A percentile compares a stretch with the other conserved stretches of the same genome.
phyloP scores from a whole-genome alignment of 768 basidiomycete genomes.

The Mycena olivaceomarginata region DNA sequence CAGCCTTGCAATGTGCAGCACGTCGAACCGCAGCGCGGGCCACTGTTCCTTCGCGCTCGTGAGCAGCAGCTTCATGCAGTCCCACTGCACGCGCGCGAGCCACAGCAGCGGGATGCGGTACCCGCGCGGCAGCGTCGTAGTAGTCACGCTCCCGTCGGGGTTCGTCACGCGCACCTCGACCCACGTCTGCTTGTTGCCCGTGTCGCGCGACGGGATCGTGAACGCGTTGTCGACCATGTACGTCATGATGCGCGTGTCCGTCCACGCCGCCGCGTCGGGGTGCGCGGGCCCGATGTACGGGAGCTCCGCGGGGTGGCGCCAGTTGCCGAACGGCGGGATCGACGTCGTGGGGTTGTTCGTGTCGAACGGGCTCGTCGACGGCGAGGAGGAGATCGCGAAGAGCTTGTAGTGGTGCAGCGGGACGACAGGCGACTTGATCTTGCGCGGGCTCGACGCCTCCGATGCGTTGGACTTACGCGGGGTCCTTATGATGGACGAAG shows the following conservation, averaged over 20 bases:
- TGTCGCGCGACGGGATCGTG: conserved; percentile 39
- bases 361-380: conserved; percentile 38
- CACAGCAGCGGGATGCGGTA: conserved; percentile 42
- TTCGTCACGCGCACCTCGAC: conserved; percentile 35
- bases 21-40: conserved; percentile 35
- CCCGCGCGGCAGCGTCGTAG: conserved; percentile 37
- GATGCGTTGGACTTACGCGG: conserved; percentile 29
- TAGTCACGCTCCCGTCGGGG: background rate
- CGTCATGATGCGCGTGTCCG: conserved; percentile 29
- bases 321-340: conserved; percentile 39
- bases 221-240: conserved; percentile 43
- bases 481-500: background rate
- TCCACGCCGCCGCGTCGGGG: conserved; percentile 29
- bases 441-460: conserved; percentile 35
- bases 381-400: conserved; percentile 41
- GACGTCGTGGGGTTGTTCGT: conserved; percentile 11
- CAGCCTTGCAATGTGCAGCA: conserved; percentile 40
- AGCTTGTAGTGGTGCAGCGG: conserved; percentile 39
- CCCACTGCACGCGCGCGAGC: conserved; percentile 42
- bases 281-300: conserved; percentile 38
- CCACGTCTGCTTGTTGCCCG: conserved; percentile 41
- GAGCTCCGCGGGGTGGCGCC: conserved; percentile 38
- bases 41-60: conserved; percentile 34
- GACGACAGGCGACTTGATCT: conserved; percentile 8
- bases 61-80: conserved; percentile 38